These are phyloP conservation scores for Excoecaria cochinchinensis DNA, from an alignment of 345 rosid species.

Conservation along the genomic window DNA sequence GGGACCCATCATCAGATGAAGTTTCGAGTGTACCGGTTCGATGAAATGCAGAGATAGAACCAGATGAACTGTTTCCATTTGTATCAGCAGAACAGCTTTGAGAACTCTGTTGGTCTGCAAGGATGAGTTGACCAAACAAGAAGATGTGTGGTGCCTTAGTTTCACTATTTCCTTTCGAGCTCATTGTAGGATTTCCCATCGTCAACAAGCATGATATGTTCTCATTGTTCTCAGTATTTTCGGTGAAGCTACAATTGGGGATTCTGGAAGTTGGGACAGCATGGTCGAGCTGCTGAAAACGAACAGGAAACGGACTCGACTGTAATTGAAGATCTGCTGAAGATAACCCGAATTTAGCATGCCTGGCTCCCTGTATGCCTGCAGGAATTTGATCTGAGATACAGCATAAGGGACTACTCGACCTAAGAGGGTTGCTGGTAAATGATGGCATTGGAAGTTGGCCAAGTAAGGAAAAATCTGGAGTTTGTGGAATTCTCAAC, in stretches of 20 bases:
- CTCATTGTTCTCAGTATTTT: conserved; percentile 30
- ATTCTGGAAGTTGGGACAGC: conserved; percentile 36
- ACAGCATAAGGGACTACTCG: conserved; percentile 63
- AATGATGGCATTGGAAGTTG: conserved; percentile 64
- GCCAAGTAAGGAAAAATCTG: conserved; percentile 52
- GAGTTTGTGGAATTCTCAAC: conserved; percentile 59
- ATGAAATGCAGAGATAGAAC: conserved; percentile 48
- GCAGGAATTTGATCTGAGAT: conserved; percentile 77
- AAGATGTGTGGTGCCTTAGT: conserved; percentile 63
- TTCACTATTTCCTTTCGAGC: conserved; percentile 42
- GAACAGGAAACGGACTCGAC: conserved; percentile 43
- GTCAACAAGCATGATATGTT: conserved; percentile 61
- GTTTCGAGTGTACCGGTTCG: conserved; percentile 46
- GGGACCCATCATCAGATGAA: conserved; percentile 67
- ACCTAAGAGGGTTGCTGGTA: conserved; percentile 53
- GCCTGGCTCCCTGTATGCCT: conserved; percentile 99
- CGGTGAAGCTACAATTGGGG: conserved; percentile 24
- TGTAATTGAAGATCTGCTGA: conserved; percentile 67
- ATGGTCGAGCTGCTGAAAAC: conserved; percentile 43
- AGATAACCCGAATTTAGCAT: conserved; percentile 75
- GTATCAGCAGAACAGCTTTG: conserved; percentile 67
- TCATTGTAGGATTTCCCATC: conserved; percentile 49
- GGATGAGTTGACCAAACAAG: conserved; percentile 80
- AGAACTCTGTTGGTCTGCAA: conserved; percentile 57
- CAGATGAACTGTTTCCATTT: conserved; percentile 45